Evolutionary conservation across 129 eudicot species (phyloP).

Genomic region (Flaveria trinervia): DNA sequence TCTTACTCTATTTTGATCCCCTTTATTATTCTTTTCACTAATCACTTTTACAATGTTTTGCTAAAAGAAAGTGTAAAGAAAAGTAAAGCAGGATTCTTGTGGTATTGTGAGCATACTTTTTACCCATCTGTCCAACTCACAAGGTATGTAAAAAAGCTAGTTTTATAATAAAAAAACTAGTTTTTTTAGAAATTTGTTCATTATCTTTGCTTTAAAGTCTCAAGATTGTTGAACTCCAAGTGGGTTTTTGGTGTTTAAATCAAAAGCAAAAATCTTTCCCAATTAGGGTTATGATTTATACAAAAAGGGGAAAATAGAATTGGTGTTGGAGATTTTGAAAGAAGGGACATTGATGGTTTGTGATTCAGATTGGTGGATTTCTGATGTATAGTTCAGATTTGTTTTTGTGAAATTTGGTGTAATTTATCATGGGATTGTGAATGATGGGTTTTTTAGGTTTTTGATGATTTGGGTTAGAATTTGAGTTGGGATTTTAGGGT

Average conservation of each 20-base stretch:
- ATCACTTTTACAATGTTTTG: slow-evolving; percentile 31
- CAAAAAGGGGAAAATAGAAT: slow-evolving; percentile 25
- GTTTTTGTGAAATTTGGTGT: slow-evolving; percentile 29
- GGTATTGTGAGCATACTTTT: slow-evolving; percentile 31
- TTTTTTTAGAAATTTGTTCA: slow-evolving; percentile 22
- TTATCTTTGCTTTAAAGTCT: slow-evolving; percentile 32
- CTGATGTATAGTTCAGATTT: slow-evolving; percentile 45
- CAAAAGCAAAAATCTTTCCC: slow-evolving; percentile 18
- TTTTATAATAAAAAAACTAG: slow-evolving; percentile 12
- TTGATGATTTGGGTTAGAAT: slow-evolving; percentile 28
- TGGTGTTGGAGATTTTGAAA: slow-evolving; percentile 37
- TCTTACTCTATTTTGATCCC: slow-evolving; percentile 3
- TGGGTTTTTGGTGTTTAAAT: slow-evolving; percentile 25
- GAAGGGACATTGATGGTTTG: slow-evolving; percentile 35
- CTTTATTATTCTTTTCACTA: slow-evolving; percentile 23
- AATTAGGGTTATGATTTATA: slow-evolving; percentile 35
- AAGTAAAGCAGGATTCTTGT: slow-evolving; percentile 45
- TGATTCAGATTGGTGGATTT: slow-evolving; percentile 47
- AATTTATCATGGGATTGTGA: slow-evolving; percentile 21
- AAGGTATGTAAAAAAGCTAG: slow-evolving; percentile 19
- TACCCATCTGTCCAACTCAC: slow-evolving; percentile 39
- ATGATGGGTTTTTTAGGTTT: slow-evolving; percentile 15
- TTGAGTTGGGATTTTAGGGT: slow-evolving; percentile 24
- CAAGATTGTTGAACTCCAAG: slow-evolving; percentile 34
- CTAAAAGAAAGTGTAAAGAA: slow-evolving; percentile 29